Evolutionary conservation across 495 filamentous ascomycete species (phyloP), one percentile per base, ranked within the genome.

Genomic region (Xylaria grammica): DNA sequence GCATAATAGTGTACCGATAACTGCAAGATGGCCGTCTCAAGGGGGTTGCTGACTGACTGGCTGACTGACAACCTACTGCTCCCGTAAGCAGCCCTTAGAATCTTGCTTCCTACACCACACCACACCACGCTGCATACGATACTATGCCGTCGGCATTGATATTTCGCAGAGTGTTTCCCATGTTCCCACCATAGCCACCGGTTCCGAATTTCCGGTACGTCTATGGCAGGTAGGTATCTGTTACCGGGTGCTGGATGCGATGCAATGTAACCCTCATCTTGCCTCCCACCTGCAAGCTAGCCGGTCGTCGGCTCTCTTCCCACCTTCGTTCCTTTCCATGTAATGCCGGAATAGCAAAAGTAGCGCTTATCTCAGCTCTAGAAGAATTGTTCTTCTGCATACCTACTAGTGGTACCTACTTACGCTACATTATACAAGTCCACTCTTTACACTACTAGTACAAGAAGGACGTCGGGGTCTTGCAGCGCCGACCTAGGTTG

Each of bases 151-250:
- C 56, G 40, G 56, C 40, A 46, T 26, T 42, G 29, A 48, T 32
- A 48, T 48, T 22, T 59, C 56, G 56, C 56, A 59, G 40, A 59
- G 56, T 59, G 19, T 48, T 59, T 48, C 56, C 56, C 34, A 44
- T 9, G n/a, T 19, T 48, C 9, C 56, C 27, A 24, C 6, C 19
- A 48, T 0, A 7, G 4, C 19, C 27, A 36, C 27, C 56, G 11
- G 29, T 59, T 46, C 56, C 56, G 56, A 34, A 29, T 19, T 40
- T 48, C 42, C 44, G 56, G 56, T 48, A 48, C 13, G 27, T 59
- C 54, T 24, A 42, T 36, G n/a, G n/a, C n/a, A 36, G 11, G 34
- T 11, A 22, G 34, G 53, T n/a, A 56, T 56, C 20, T 22, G 34
- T 27, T 26, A 42, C 40, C 9, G 54, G 54, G 38, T 19, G 13